Percentiles rank a stretch among this genome's conserved stretches.
Conservation (phyloP, 768 basidiomycete genomes). For the Galerina marginata region DNA sequence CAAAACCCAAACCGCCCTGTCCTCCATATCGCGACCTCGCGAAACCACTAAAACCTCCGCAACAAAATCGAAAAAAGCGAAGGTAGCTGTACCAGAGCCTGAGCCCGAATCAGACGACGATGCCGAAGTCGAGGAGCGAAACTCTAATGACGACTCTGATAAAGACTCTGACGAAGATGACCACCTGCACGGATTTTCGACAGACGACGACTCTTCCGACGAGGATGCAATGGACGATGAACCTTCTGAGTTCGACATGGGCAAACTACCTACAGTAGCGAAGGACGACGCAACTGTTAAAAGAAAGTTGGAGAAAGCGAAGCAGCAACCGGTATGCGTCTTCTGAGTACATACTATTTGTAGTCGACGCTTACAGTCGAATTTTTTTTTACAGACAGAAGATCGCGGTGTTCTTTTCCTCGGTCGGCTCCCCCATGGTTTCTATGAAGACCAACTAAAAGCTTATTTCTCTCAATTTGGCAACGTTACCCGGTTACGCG, state of each 20-base stretch:
- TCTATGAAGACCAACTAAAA: slow-evolving; percentile 94
- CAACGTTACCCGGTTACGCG: slow-evolving; percentile 80
- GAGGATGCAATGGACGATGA: slow-evolving; percentile 60
- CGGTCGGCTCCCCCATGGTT: slow-evolving; percentile 93
- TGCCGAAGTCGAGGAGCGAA: slow-evolving; percentile 16
- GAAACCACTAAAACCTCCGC: slow-evolving; percentile 17
- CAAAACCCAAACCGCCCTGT: slow-evolving; percentile 5
- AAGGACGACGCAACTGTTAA: slow-evolving; percentile 88
- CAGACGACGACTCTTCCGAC: slow-evolving; percentile 83
- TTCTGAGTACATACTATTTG: neutral
- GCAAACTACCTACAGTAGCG: slow-evolving; percentile 81
- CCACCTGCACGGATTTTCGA: slow-evolving; percentile 74
- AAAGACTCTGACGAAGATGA: slow-evolving; percentile 38
- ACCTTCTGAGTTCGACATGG: slow-evolving; percentile 63
- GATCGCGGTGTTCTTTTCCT: slow-evolving; percentile 88
- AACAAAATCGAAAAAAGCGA: slow-evolving; percentile 33
- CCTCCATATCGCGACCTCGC: slow-evolving; percentile 21
- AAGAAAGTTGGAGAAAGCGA: slow-evolving; percentile 62
- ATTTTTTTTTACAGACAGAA: slow-evolving; percentile 39
- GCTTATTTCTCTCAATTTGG: slow-evolving; percentile 97
- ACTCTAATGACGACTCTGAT: slow-evolving; percentile 18
- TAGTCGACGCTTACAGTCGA: neutral
- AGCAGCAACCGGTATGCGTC: slow-evolving; percentile 66
- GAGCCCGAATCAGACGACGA: slow-evolving; percentile 26
- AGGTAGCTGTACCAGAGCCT: slow-evolving; percentile 26